These are phyloP conservation scores for Cercophora newfieldiana DNA, from an alignment of 495 filamentous ascomycete genomes.

Conservation along the genomic window DNA sequence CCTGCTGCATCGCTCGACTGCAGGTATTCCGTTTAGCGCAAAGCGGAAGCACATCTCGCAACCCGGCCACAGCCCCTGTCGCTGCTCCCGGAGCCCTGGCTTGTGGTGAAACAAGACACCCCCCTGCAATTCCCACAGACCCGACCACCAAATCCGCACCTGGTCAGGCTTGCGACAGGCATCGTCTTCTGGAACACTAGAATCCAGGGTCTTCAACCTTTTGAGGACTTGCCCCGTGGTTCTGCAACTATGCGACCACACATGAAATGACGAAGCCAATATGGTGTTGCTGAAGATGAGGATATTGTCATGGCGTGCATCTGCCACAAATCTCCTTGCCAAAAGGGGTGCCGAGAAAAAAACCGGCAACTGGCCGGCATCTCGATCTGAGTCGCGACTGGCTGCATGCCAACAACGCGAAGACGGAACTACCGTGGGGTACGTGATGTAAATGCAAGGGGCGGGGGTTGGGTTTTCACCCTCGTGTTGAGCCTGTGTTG, in stretches of 20 bases:
- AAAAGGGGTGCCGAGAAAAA: neutral
- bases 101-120: conserved; percentile 41
- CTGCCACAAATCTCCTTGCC: neutral
- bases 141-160: conserved; percentile 28
- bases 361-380: neutral
- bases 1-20: conserved; percentile 20
- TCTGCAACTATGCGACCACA: conserved; percentile 21
- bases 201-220: conserved; percentile 26
- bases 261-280: conserved; percentile 18
- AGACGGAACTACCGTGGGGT: conserved; percentile 18
- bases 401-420: neutral
- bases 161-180: conserved; percentile 35
- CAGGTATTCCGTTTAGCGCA: conserved; percentile 19
- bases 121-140: conserved; percentile 39
- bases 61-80: conserved; percentile 35
- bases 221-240: conserved; percentile 13
- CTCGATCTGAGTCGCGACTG: conserved; percentile 1
- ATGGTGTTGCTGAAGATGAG: neutral
- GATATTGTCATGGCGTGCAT: neutral
- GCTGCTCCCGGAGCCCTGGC: conserved; percentile 37
- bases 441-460: neutral
- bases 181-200: conserved; percentile 41
- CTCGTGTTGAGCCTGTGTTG: conserved; percentile 12
- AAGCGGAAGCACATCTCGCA: conserved; percentile 32
- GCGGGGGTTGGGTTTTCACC: neutral